phyloP scores from a whole-genome alignment of 805 yeast genomes.

The Sugiyamaella smithiae region DNA sequence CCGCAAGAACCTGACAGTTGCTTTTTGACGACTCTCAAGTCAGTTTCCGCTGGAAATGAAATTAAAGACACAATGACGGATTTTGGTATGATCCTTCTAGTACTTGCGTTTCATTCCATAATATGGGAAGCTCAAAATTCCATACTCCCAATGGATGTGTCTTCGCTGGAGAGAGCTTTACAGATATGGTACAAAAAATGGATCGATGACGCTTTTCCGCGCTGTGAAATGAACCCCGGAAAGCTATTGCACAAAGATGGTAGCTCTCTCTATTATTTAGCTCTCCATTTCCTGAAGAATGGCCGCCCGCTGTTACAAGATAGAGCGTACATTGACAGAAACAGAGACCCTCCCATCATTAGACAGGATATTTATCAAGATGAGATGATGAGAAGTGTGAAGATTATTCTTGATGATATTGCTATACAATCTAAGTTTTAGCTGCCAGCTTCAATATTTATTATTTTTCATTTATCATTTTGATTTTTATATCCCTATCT shows the following conservation, averaged over 20 bases:
- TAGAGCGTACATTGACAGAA: slow-evolving; percentile 2
- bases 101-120: slow-evolving; percentile 1
- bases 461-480: no score
- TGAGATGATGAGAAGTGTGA: not conserved
- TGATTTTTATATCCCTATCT: no score
- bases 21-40: not conserved
- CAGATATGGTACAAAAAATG: not conserved
- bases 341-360: not conserved
- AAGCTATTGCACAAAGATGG: not conserved
- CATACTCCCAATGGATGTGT: not conserved
- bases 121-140: slow-evolving; percentile 6
- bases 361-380: slow-evolving; percentile 3
- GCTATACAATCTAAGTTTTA: no score
- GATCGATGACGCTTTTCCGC: not conserved
- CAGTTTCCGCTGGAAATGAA: not conserved
- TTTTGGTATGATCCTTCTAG: slow-evolving; percentile 1
- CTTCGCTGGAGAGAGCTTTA: not conserved
- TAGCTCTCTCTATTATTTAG: not conserved
- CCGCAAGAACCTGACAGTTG: not conserved
- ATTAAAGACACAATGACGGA: not conserved
- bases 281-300: not conserved
- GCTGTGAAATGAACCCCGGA: not conserved
- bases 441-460: no score
- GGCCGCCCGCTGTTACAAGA: not conserved
- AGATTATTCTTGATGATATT: not conserved